phyloP scores from a whole-genome alignment of 116 monocot genomes.

The Posidonia oceanica region DNA sequence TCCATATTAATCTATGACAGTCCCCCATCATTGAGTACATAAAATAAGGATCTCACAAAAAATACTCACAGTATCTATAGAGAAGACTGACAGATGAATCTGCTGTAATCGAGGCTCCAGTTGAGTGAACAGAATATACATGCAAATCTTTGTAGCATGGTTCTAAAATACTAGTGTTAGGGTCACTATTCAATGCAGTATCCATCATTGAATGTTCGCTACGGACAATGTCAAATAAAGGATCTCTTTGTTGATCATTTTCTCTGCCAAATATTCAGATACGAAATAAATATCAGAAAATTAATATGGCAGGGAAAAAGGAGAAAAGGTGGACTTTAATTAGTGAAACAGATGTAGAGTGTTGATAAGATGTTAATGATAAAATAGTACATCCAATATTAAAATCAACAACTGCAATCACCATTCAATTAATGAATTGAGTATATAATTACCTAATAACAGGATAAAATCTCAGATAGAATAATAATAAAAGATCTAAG shows the following conservation, averaged over 20 bases:
- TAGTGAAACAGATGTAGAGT: too few relatives aligned
- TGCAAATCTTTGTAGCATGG: conserved; percentile 9
- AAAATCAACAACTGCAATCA: too few relatives aligned
- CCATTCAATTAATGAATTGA: too few relatives aligned
- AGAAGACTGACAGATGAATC: conserved; percentile 61
- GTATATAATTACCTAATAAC: too few relatives aligned
- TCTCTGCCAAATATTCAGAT: conserved; percentile 34
- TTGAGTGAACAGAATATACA: conserved; percentile 53
- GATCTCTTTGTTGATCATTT: conserved; percentile 58
- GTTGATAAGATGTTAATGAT: too few relatives aligned
- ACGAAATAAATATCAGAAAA: neutral
- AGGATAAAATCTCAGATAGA: too few relatives aligned
- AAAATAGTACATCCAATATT: too few relatives aligned
- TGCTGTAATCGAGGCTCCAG: conserved; percentile 65
- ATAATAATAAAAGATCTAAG: too few relatives aligned
- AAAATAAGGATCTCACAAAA: too few relatives aligned
- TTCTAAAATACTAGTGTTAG: conserved; percentile 18
- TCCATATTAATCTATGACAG: too few relatives aligned
- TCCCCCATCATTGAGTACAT: too few relatives aligned
- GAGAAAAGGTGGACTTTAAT: neutral
- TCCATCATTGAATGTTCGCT: conserved; percentile 60
- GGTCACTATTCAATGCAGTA: conserved; percentile 48
- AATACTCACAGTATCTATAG: conserved; percentile 65
- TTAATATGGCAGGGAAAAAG: neutral
- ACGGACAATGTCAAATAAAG: conserved; percentile 50